Base-by-base conservation (phyloP, 345 rosid species). In the Brassica nigra region DNA sequence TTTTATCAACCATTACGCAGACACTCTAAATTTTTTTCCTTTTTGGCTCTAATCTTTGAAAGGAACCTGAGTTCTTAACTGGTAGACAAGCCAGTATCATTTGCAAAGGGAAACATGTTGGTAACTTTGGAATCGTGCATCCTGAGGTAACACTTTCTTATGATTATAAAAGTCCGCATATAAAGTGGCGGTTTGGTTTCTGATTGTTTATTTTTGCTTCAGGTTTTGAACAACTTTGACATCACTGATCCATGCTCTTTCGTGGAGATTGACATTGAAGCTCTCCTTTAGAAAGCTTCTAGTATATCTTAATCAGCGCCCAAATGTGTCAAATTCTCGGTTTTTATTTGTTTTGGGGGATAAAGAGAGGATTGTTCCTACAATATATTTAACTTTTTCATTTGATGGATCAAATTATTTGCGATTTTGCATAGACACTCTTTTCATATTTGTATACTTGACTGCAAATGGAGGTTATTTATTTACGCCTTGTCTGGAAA, bases 91-190 rank as follows among this genome's bases (percentile, higher is more conserved):
- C 99, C 9, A 89, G 88, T 77, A 87, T 95, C 84, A 82, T 89
- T 74, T 87, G 73, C 87, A 88, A 83, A 72, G 97, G 97, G 79
- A 89, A 88, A 78, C 84, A 47, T 30, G 77, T 91, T 76, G 96
- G 98, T 44, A 80, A 66, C 70, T 94, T 94, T 68, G 98, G 98
- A 42, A 92, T 92, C 2, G 97, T 94, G 77, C 97, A 92, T 49
- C 98, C 98, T 34, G 84, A 89, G 96, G 98, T 92, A 39, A 67
- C 36, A 68, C 62, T 20, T 9, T 34, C 33, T 18, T 57, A 34
- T 9, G 64, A 1, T 12, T 15, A 5, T n/a, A 2, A 33, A 33
- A 29, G 29, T 12, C 9, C 7, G 36, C 62, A 27, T 15, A 54
- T 16, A 27, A 62, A 14, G 18, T 6, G 18, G 18, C n/a, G 18